Evolutionary conservation across 192 early-diverging fungal species (phyloP).

Genomic region (Phycomyces blakesleeanus): DNA sequence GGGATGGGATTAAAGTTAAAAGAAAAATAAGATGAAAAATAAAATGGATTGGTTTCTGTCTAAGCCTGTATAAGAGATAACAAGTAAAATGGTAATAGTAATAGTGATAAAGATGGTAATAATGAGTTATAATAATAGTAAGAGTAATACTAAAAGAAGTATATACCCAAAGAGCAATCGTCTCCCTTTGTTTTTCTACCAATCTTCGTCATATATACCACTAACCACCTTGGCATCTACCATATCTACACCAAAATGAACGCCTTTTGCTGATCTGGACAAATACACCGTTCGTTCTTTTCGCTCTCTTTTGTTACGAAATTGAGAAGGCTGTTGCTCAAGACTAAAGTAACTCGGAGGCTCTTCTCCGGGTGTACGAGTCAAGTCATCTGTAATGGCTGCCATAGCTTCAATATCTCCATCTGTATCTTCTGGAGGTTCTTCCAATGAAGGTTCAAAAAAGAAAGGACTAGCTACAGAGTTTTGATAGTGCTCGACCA

Average conservation of each 20-base stretch:
- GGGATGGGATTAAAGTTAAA: constrained; percentile 24
- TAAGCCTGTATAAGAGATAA: not conserved
- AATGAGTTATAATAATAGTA: not conserved
- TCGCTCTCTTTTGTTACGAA: constrained; percentile 30
- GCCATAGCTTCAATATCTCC: constrained; percentile 16
- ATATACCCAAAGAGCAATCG: too few species aligned
- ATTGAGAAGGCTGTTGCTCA: constrained; percentile 21
- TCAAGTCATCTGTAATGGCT: constrained; percentile 16
- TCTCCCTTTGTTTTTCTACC: constrained; percentile 14
- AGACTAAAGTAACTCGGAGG: constrained; percentile 38
- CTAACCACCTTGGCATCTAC: constrained; percentile 23
- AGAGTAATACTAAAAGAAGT: too few species aligned
- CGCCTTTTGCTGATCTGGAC: constrained; percentile 12
- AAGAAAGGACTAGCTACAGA: constrained; percentile 28
- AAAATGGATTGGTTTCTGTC: not conserved
- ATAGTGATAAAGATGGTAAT: not conserved
- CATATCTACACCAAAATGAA: constrained; percentile 18
- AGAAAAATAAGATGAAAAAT: not conserved
- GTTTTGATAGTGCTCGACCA: constrained; percentile 21
- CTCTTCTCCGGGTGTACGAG: constrained; percentile 8
- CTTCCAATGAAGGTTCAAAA: constrained; percentile 35
- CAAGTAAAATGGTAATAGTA: not conserved
- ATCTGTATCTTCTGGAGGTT: constrained; percentile 22
- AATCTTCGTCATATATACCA: constrained; percentile 35
- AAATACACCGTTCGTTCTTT: constrained; percentile 28